A percentile compares a stretch with the other conserved stretches of the same genome.
phyloP scores from a whole-genome alignment of 805 yeast species.

The Teunomyces cretensis region DNA sequence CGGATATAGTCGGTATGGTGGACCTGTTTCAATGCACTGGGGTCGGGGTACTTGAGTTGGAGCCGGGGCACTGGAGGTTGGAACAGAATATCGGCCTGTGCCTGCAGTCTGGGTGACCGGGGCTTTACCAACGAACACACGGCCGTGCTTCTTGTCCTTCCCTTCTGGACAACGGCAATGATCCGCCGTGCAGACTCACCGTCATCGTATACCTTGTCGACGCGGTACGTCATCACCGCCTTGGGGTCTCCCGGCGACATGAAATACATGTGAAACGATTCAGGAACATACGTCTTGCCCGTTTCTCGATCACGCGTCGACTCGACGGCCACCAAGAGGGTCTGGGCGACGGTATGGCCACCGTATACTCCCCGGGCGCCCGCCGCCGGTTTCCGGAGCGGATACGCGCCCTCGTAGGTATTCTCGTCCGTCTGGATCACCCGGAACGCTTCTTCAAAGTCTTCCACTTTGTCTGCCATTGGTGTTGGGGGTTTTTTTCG shows the following conservation, averaged over 20 bases:
- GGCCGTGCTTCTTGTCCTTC: conserved; percentile 50
- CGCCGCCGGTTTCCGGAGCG: conserved; percentile 32
- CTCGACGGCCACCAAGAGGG: conserved; percentile 58
- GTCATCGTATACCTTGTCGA: conserved; percentile 52
- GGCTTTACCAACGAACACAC: conserved; percentile 40
- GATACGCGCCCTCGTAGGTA: conserved; percentile 31
- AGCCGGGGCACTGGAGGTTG: conserved; percentile 4
- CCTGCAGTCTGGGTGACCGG: too few relatives aligned
- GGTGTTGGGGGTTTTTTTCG: not conserved
- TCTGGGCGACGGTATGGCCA: conserved; percentile 66
- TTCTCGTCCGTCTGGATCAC: conserved; percentile 24
- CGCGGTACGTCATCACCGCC: conserved; percentile 52
- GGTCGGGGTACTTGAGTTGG: conserved; percentile 25
- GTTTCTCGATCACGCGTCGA: conserved; percentile 28
- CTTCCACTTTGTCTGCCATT: conserved; percentile 7
- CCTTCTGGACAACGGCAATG: conserved; percentile 56
- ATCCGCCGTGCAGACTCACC: conserved; percentile 52
- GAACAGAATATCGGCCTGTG: not conserved
- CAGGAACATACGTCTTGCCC: conserved; percentile 42
- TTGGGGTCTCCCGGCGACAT: conserved; percentile 51
- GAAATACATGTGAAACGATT: conserved; percentile 64
- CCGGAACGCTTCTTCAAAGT: conserved; percentile 34
- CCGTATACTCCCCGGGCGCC: conserved; percentile 71
- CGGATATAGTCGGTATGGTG: conserved; percentile 38
- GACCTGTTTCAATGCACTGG: conserved; percentile 21